Evolutionary conservation across 2,329 filamentous ascomycete genomes (phyloP), one percentile per base, ranked within the genome.

Genomic region (Aphanocladium album): DNA sequence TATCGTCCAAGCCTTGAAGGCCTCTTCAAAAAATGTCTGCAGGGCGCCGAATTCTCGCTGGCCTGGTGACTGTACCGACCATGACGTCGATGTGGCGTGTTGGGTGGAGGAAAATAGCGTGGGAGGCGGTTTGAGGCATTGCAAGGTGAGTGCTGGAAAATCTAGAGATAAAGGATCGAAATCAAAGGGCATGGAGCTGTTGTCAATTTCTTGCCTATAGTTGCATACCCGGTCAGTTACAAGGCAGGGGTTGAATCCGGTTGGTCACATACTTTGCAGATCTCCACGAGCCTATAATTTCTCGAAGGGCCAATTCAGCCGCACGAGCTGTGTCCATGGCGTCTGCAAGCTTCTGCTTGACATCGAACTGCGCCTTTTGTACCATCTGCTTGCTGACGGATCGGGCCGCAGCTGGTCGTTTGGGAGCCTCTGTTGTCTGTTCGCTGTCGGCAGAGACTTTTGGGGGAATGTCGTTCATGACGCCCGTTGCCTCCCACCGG

Each of bases 91-190:
- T 0, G 89, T 91, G 1, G 91, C 80, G 68, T 96, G 89, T 33
- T 92, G 91, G 7, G 88, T 90, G 0, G 88, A 84, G 11, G 90
- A 89, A 76, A 93, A 93, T 7, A 97, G 80, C 0, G 91, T 95
- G 4, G 90, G 87, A 3, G 93, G 91, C 11, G 90, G 82, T 39
- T 89, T 85, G 1, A 98, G 84, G 65, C 93, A 88, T 64, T 89
- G 90, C 12, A 97, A 83, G 39, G 89, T 91, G 45, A 98, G 82
- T 7, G 89, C 87, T 7, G 93, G 91, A 68, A 96, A 97, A 62
- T 91, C 91, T 71, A 96, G 85, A 5, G 89, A 82, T 63, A 93
- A 84, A 37, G 93, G 89, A 66, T 97, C 90, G 75, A 96, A 96
- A 65, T 93, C 89, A 67, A 88, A 88, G 2, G 85, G 84, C 66